A percentile compares a stretch with the other conserved stretches of the same genome.
Conservation (phyloP, 2,329 filamentous ascomycete genomes). For the Atkinsonella texensis region DNA sequence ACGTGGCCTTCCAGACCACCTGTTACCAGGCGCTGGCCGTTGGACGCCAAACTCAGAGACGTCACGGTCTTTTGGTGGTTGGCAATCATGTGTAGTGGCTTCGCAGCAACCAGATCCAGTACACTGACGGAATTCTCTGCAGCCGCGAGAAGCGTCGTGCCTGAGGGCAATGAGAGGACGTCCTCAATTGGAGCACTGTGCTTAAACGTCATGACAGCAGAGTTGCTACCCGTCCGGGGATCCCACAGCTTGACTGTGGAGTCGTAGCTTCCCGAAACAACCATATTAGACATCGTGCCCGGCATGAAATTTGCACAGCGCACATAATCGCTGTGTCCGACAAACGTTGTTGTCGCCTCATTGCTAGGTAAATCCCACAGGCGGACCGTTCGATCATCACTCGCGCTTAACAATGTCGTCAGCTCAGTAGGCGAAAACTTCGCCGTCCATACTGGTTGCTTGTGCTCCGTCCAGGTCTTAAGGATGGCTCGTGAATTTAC, state of each 20-base stretch:
- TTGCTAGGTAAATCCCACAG: constrained; percentile 87
- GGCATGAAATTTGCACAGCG: constrained; percentile 80
- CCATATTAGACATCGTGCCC: constrained; percentile 54
- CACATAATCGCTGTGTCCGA: constrained; percentile 88
- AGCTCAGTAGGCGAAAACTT: constrained; percentile 84
- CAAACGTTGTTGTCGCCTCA: constrained; percentile 62
- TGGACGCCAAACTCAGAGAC: constrained; percentile 67
- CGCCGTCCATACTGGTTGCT: constrained; percentile 85
- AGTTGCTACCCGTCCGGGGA: constrained; percentile 55
- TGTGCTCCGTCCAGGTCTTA: constrained; percentile 90
- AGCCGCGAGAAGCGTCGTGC: constrained; percentile 75
- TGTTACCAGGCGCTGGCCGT: constrained; percentile 69
- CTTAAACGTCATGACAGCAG: constrained; percentile 82
- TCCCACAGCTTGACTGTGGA: constrained; percentile 92
- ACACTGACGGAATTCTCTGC: constrained; percentile 82
- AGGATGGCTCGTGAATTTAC: constrained; percentile 77
- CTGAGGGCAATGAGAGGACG: constrained; percentile 76
- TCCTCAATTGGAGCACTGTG: constrained; percentile 81
- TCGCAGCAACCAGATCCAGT: constrained; percentile 82
- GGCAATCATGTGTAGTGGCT: constrained; percentile 72
- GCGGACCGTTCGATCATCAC: constrained; percentile 85
- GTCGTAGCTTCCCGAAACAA: constrained; percentile 90
- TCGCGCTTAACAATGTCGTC: constrained; percentile 77
- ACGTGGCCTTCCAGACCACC: constrained; percentile 91
- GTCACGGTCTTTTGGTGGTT: constrained; percentile 99